Percentiles rank a stretch among this genome's conserved stretches.
Evolutionary conservation across 176 grass and related monocot species (phyloP).

Genomic region (Musa itinerans): DNA sequence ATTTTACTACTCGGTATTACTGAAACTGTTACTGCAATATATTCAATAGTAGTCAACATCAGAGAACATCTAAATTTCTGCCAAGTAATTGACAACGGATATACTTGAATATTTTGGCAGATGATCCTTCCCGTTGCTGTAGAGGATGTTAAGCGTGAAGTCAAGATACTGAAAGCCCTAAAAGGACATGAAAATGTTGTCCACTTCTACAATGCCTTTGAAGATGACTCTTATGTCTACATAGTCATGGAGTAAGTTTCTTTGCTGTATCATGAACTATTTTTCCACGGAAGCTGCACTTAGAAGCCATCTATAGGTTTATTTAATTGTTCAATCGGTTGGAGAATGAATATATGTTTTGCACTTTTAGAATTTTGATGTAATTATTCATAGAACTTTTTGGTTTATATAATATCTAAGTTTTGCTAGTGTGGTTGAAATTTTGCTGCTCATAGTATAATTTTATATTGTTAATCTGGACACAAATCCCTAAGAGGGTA

Average conservation of each 20-base stretch:
- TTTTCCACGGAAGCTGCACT: not conserved
- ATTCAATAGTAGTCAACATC: not conserved
- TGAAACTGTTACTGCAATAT: not conserved
- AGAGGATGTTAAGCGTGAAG: conserved; percentile 91
- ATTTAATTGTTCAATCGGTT: not conserved
- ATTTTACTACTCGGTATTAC: not conserved
- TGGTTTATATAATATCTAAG: no score
- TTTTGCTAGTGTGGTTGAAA: no score
- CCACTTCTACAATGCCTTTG: conserved; percentile 81
- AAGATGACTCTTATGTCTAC: conserved; percentile 76
- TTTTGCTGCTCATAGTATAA: no score
- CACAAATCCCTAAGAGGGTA: no score
- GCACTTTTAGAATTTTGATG: not conserved
- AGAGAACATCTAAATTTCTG: not conserved
- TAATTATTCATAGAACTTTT: no score
- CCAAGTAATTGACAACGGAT: not conserved
- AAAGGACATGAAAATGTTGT: conserved; percentile 88
- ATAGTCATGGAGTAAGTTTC: conserved; percentile 98
- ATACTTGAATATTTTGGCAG: conserved; percentile 35
- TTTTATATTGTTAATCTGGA: no score
- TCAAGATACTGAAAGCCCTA: conserved; percentile 82
- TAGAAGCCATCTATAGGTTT: not conserved
- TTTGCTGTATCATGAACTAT: not conserved
- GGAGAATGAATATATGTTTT: not conserved
- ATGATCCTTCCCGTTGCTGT: conserved; percentile 84